Percentiles rank a stretch among this genome's conserved stretches.
Evolutionary conservation across 371 early-diverging fungal species (phyloP).

Genomic region (Saksenaea vasiformis): DNA sequence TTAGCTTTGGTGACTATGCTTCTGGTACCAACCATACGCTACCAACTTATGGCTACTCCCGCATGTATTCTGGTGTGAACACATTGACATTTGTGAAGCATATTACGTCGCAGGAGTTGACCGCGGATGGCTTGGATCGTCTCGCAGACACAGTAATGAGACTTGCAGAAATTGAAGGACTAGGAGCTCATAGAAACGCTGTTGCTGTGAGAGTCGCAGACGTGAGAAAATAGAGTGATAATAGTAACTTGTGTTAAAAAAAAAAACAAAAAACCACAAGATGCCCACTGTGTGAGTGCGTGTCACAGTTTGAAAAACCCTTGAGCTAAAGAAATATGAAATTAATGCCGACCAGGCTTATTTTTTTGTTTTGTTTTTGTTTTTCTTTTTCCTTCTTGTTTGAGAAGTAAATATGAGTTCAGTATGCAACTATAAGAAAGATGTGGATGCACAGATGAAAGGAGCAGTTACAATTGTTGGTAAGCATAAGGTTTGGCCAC

Average conservation of each 20-base stretch:
- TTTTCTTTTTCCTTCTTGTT: not conserved
- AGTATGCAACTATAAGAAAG: constrained; percentile 6
- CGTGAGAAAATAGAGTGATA: constrained; percentile 49
- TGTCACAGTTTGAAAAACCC: not conserved
- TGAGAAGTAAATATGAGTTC: constrained; percentile 3
- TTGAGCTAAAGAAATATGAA: not conserved
- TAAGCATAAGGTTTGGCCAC: not conserved
- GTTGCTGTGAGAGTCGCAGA: constrained; percentile 87
- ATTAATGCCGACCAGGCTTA: not conserved
- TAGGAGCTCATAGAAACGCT: constrained; percentile 96
- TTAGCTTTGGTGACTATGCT: constrained; percentile 96
- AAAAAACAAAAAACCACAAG: not conserved
- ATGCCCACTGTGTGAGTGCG: not conserved
- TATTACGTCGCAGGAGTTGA: constrained; percentile 92
- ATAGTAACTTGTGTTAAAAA: not conserved
- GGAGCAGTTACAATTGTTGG: constrained; percentile 25
- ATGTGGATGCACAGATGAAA: constrained; percentile 14
- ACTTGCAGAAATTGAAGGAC: constrained; percentile 91
- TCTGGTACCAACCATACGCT: constrained; percentile 99
- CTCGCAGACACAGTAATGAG: constrained; percentile 91
- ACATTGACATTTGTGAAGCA: constrained; percentile 93
- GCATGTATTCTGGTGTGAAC: constrained; percentile 97
- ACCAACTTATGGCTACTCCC: constrained; percentile 97
- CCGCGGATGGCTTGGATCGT: constrained; percentile 82
- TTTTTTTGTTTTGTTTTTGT: constrained; percentile 5